phyloP scores from a whole-genome alignment of 352 stramenopile genomes.

The Phytophthora europaea region DNA sequence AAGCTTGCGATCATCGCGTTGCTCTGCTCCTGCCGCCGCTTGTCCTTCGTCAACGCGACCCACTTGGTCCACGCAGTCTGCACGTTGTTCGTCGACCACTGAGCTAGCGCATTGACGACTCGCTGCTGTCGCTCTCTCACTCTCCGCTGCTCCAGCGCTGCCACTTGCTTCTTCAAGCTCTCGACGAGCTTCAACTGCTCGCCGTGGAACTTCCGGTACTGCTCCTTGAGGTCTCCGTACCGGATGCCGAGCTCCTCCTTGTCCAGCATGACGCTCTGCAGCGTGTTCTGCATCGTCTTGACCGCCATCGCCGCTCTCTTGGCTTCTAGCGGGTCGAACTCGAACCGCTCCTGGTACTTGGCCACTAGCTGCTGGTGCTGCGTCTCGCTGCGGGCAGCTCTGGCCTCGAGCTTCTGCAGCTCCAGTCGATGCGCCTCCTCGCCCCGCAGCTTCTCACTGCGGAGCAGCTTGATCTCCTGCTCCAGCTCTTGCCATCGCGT shows the following conservation, averaged over 20 bases:
- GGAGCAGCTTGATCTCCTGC: slow-evolving; percentile 65
- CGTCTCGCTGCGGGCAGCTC: slow-evolving; percentile 38
- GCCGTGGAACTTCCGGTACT: slow-evolving; percentile 45
- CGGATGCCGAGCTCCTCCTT: slow-evolving; percentile 73
- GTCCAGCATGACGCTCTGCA: slow-evolving; percentile 66
- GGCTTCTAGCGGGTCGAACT: slow-evolving; percentile 62
- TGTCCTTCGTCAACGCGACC: slow-evolving; percentile 19
- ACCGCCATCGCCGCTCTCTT: slow-evolving; percentile 64
- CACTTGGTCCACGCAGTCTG: slow-evolving; percentile 55
- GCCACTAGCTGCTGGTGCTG: slow-evolving; percentile 48
- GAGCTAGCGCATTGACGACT: slow-evolving; percentile 34
- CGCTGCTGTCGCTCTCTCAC: slow-evolving; percentile 18
- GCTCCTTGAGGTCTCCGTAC: slow-evolving; percentile 48
- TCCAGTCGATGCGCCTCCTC: slow-evolving; percentile 49
- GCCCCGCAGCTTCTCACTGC: slow-evolving; percentile 56
- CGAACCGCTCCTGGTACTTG: slow-evolving; percentile 66
- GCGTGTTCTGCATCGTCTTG: slow-evolving; percentile 62
- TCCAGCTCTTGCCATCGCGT: slow-evolving; percentile 29
- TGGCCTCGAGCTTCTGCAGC: slow-evolving; percentile 44
- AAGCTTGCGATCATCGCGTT: slow-evolving; percentile 13
- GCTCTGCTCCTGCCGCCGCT: slow-evolving; percentile 22
- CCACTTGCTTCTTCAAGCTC: slow-evolving; percentile 32
- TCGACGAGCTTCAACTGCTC: slow-evolving; percentile 35
- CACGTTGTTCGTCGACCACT: slow-evolving; percentile 48
- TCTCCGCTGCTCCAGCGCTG: slow-evolving; percentile 25